Percentiles rank a stretch among this genome's conserved stretches.
Evolutionary conservation across 768 basidiomycete species (phyloP).

Genomic region (Lactarius pseudohatsudake): DNA sequence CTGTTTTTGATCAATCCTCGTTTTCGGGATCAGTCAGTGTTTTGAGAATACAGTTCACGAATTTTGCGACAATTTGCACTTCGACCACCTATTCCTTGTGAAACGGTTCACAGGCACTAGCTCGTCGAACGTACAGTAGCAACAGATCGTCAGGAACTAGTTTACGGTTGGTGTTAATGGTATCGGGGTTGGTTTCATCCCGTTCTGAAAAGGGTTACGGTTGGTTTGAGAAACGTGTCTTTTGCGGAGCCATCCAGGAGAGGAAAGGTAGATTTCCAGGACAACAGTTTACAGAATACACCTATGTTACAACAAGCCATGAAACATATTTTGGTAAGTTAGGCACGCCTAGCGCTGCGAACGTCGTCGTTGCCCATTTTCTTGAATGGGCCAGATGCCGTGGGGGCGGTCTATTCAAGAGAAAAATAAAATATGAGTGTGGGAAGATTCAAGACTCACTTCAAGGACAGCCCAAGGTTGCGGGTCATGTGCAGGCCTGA

Average conservation of each 20-base stretch:
- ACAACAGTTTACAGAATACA: not conserved
- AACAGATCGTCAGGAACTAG: not conserved
- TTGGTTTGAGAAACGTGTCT: not conserved
- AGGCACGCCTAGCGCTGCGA: conserved; percentile 7
- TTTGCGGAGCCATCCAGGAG: not conserved
- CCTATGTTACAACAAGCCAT: not conserved
- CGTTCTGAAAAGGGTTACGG: no score
- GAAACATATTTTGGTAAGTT: not conserved
- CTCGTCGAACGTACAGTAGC: no score
- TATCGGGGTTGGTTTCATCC: not conserved
- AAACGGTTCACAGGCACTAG: no score
- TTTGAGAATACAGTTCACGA: no score
- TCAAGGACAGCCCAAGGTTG: conserved; percentile 11
- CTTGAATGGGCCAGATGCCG: conserved; percentile 16
- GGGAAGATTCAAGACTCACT: not conserved
- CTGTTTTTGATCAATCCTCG: no score
- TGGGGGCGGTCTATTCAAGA: conserved; percentile 19
- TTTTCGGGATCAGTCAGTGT: no score
- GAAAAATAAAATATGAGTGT: no score
- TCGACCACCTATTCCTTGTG: not conserved
- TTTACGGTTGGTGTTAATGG: not conserved
- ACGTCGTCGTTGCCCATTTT: conserved; percentile 13
- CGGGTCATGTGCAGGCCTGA: conserved; percentile 6
- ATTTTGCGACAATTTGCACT: no score
- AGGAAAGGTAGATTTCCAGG: not conserved